Base-by-base conservation (phyloP, 345 rosid genomes). In the Aquilaria yunnanensis region DNA sequence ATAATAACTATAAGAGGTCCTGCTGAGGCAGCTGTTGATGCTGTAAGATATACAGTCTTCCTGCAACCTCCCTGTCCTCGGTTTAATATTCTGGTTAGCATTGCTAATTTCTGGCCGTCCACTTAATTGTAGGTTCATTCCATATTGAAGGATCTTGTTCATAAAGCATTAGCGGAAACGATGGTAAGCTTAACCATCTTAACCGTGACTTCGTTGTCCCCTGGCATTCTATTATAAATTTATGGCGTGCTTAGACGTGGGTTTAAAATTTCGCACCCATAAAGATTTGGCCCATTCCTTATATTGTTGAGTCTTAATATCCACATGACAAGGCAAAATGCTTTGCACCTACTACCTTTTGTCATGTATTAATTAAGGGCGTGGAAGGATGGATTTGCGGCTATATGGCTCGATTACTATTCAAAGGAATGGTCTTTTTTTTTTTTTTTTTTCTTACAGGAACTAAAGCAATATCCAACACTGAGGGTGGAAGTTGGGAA, bases 1-100 rank as follows among this genome's bases (percentile, higher is more conserved):
- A 54, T 94, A 61, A 85, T 85, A 66, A 75, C 90, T 48, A 85
- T 90, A 59, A 88, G 86, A 81, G 92, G 86, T 62, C 98, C 98
- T 59, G 97, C 97, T 70, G 98, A 93, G 83, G 87, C 97, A 68
- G 96, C 96, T 67, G 98, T 93, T 54, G 97, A 93, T 71, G 96
- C 94, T 56, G 98, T 88, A 81, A 3, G 67, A 53, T 32, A 58
- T 51, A 54, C 55, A 33, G 62, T 13, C 47, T 48, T 33, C 41
- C 29, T 10, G 8, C 37, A 53, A 57, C 23, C 23, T 8, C 63
- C 49, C 49, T 47, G 50, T 49, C 45, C 3, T 13, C 14, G 6
- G 59, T 43, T 63, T 56, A 23, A 50, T n/a, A 16, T 47, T 51
- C 10, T 54, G 45, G 10, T 68, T 54, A 68, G 51, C 47, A 37